Conservation (phyloP, 768 basidiomycete species). For the Albatrellus ellisii region DNA sequence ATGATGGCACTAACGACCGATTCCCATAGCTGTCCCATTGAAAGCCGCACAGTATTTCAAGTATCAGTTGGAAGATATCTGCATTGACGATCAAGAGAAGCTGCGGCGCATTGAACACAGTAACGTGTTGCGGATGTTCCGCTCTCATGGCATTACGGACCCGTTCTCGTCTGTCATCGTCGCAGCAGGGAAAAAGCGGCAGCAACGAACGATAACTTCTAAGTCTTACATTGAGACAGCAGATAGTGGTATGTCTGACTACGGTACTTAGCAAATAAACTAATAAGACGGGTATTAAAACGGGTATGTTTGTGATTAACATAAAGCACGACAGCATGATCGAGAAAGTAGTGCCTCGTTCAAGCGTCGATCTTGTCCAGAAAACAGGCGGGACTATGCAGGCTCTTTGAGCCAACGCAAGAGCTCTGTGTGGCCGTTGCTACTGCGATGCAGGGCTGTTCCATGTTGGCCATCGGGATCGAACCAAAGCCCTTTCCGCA, state of each 20-base stretch:
- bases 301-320: too few species aligned
- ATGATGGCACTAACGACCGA: background rate
- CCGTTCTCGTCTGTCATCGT: background rate
- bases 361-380: too few species aligned
- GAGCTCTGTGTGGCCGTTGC: constrained; percentile 40
- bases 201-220: too few species aligned
- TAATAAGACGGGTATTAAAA: too few species aligned
- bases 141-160: constrained; percentile 5
- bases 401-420: constrained; percentile 43
- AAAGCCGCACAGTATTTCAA: constrained; percentile 44
- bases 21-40: constrained; percentile 8
- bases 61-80: constrained; percentile 4
- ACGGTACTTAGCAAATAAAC: too few species aligned
- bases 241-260: too few species aligned
- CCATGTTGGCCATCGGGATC: constrained; percentile 54
- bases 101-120: constrained; percentile 31
- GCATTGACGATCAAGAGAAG: constrained; percentile 24
- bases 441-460: constrained; percentile 38
- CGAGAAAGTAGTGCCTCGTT: too few species aligned
- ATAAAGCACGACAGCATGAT: too few species aligned
- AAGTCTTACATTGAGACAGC: too few species aligned
- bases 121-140: constrained; percentile 42
- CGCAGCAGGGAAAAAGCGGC: too few species aligned
- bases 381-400: too few species aligned
- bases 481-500: constrained; percentile 51